Base-by-base conservation (phyloP, 75 land plant genomes). In the Azolla pinnata region DNA sequence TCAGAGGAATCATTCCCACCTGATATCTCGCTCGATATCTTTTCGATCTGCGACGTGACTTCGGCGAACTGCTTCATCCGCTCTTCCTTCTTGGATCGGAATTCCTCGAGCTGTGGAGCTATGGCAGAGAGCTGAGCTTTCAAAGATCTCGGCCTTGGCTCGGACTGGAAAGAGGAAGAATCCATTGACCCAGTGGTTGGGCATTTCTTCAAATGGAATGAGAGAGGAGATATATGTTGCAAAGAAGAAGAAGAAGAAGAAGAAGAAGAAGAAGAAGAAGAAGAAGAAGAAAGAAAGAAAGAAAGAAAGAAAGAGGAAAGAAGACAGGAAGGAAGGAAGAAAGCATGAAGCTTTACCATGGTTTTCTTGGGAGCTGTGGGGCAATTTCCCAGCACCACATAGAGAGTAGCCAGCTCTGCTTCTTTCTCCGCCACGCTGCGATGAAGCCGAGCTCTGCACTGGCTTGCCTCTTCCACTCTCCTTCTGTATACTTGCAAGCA, bases 401-500 rank as follows among this genome's bases (percentile, higher is more conserved):
- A 49, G 29, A 87, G 50, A 21, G 51, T 57, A 26, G 75, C 68
- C 25, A 79, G 60, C 60, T 91, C 88, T 12, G 82, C 73, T 62
- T 91, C 86, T 18, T 68, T 68, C n/a, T 82, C 78, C 0, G 76
- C 82, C 19, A 87, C 45, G 2, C 57, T 27, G 29, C 80, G 79
- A 52, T 74, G 83, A 56, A 91, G 59, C 29, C 70, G 72, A 20
- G 84, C 81, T 54, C 81, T 82, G 56, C 66, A 62, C 33, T 84
- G 85, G 57, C 67, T 80, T 5, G 86, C 79, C 7, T 74, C 59
- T 12, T 87, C 97, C 31, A 91, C 88, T 59, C 82, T 87, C 52
- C 84, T 77, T 31, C 81, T 62, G 70, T 91, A 91, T 0, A 84
- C 77, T 46, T 82, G 71, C 27, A 91, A 63, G 65, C 92, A 91